Percentiles rank a stretch among this genome's conserved stretches.
phyloP scores from a whole-genome alignment of 192 early-diverging fungal species.

The Umbelopsis sp. region DNA sequence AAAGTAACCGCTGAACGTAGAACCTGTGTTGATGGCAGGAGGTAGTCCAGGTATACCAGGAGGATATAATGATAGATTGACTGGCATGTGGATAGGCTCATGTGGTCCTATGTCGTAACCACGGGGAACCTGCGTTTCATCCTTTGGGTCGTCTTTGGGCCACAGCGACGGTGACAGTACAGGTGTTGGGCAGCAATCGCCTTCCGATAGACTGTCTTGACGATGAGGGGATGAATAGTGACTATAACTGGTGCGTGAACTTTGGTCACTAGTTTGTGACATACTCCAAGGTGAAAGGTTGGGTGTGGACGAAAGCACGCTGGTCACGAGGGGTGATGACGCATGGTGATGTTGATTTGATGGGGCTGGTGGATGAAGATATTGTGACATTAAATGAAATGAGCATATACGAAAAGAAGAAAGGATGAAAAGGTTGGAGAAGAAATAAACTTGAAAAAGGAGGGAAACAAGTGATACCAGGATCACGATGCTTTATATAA shows the following conservation, averaged over 20 bases:
- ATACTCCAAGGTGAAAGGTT: background rate
- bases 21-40: background rate
- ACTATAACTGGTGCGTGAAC: background rate
- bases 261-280: background rate
- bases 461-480: background rate
- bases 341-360: background rate
- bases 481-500: background rate
- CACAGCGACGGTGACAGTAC: conserved; percentile 2
- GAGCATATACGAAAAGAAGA: background rate
- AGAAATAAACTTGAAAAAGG: background rate
- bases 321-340: background rate
- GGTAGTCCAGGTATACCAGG: background rate
- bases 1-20: background rate
- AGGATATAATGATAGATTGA: background rate
- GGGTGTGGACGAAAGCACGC: background rate
- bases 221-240: background rate
- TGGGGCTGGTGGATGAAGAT: background rate
- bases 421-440: background rate
- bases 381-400: background rate
- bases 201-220: conserved; percentile 7
- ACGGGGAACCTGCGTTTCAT: background rate
- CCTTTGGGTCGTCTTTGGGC: background rate
- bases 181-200: background rate
- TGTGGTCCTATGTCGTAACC: conserved; percentile 14
- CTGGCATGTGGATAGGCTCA: conserved; percentile 13